Percentiles rank a stretch among this genome's conserved stretches.
phyloP scores from a whole-genome alignment of 2,329 filamentous ascomycete genomes.

The Aspergillus aculeatinus region DNA sequence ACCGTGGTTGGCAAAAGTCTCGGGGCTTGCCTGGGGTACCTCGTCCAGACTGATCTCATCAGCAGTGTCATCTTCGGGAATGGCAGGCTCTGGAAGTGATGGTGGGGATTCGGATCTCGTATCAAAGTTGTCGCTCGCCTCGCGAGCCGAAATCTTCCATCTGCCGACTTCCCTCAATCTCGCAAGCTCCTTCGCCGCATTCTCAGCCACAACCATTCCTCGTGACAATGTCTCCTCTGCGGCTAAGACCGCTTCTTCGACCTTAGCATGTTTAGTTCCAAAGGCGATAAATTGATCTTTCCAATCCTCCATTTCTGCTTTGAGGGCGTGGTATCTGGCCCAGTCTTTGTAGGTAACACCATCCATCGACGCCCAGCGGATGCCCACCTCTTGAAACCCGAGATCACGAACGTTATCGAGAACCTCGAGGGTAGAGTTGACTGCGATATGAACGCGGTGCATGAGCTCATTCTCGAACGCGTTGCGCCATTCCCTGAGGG shows the following conservation, averaged over 20 bases:
- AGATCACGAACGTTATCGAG: conserved; percentile 79
- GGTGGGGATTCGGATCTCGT: conserved; percentile 52
- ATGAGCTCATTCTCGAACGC: conserved; percentile 69
- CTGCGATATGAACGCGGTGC: conserved; percentile 66
- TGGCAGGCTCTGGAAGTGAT: conserved; percentile 27
- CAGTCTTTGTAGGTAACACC: conserved; percentile 96
- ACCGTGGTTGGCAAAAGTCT: background rate
- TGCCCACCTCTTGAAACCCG: conserved; percentile 85
- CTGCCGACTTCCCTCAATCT: conserved; percentile 78
- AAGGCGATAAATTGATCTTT: conserved; percentile 75
- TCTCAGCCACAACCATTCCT: conserved; percentile 76
- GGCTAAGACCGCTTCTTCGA: conserved; percentile 66
- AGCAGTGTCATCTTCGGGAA: conserved; percentile 13
- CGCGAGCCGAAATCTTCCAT: conserved; percentile 77
- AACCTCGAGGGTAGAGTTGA: conserved; percentile 78
- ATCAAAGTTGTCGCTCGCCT: conserved; percentile 76
- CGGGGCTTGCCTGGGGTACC: background rate
- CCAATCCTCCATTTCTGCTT: conserved; percentile 80
- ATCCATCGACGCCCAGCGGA: conserved; percentile 93
- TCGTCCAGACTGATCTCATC: conserved; percentile 11
- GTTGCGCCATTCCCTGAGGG: conserved; percentile 73
- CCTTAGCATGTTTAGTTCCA: conserved; percentile 69
- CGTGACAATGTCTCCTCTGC: conserved; percentile 70
- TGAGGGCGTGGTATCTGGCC: conserved; percentile 89
- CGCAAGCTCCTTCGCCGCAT: conserved; percentile 75